A percentile compares a stretch with the other conserved stretches of the same genome.
Conservation (phyloP, 805 yeast species). For the Wickerhamiella occidentalis region DNA sequence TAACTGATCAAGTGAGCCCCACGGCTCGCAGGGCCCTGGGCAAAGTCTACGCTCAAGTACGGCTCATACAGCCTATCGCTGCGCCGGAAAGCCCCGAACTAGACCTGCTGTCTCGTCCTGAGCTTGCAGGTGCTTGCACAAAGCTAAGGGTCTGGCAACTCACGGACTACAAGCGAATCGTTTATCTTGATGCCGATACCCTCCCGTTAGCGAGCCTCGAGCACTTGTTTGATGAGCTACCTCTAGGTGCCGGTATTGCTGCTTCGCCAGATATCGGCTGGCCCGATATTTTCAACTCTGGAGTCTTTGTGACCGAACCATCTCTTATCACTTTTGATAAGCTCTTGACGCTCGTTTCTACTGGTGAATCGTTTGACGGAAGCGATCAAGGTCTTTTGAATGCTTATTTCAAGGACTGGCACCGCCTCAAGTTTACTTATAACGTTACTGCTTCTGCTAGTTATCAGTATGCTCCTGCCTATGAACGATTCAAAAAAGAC, state of each 20-base stretch:
- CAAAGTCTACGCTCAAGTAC: slow-evolving; percentile 23
- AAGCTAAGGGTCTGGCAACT: slow-evolving; percentile 47
- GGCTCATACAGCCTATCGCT: slow-evolving; percentile 23
- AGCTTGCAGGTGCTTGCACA: slow-evolving; percentile 36
- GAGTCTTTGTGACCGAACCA: slow-evolving; percentile 55
- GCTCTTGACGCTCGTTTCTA: slow-evolving; percentile 27
- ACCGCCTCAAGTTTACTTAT: slow-evolving; percentile 61
- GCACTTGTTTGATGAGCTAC: slow-evolving; percentile 23
- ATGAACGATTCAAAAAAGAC: slow-evolving; percentile 36
- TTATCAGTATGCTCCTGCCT: slow-evolving; percentile 67
- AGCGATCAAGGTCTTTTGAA: slow-evolving; percentile 88
- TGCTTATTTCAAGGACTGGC: slow-evolving; percentile 59
- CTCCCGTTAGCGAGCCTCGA: slow-evolving; percentile 32
- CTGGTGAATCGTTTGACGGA: slow-evolving; percentile 54
- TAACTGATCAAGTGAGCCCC: slow-evolving; percentile 20
- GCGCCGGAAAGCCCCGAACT: slow-evolving; percentile 22
- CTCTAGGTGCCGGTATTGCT: slow-evolving; percentile 19
- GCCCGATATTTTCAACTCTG: slow-evolving; percentile 83
- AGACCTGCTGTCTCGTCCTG: slow-evolving; percentile 36
- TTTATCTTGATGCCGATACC: slow-evolving; percentile 45
- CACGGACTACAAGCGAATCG: slow-evolving; percentile 31
- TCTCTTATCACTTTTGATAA: slow-evolving; percentile 31
- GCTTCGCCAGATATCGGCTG: slow-evolving; percentile 78
- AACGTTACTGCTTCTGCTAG: slow-evolving; percentile 59
- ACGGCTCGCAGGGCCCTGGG: slow-evolving; percentile 16